Evolutionary conservation across 2,329 filamentous ascomycete genomes (phyloP).

Genomic region (Colletotrichum karsti): DNA sequence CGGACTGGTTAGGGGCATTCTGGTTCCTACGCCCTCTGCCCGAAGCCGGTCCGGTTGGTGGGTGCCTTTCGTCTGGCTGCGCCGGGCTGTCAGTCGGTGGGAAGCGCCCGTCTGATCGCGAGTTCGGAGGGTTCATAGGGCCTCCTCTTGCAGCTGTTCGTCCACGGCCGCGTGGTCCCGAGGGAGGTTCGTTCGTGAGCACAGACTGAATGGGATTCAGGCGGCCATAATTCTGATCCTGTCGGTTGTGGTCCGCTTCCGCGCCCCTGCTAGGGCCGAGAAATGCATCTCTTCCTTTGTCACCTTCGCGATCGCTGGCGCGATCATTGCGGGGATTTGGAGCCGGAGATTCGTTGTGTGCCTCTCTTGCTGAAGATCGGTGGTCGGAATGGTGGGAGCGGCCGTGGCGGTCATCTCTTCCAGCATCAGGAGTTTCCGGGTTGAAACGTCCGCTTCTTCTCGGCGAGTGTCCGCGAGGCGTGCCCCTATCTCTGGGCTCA

Average conservation of each 20-base stretch:
- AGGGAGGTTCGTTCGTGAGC: slow-evolving; percentile 54
- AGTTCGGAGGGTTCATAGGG: slow-evolving; percentile 44
- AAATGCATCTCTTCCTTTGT: slow-evolving; percentile 54
- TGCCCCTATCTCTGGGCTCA: slow-evolving; percentile 40
- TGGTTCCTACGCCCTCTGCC: slow-evolving; percentile 49
- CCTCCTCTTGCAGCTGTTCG: slow-evolving; percentile 49
- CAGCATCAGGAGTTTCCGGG: slow-evolving; percentile 44
- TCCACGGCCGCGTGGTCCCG: slow-evolving; percentile 64
- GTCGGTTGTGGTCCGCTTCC: slow-evolving; percentile 61
- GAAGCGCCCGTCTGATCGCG: slow-evolving; percentile 53
- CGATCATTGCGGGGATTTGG: slow-evolving; percentile 46
- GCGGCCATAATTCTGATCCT: slow-evolving; percentile 71
- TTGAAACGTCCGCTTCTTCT: slow-evolving; percentile 49
- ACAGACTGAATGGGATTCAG: slow-evolving; percentile 61
- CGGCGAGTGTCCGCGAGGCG: slow-evolving; percentile 58
- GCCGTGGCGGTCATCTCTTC: slow-evolving; percentile 56
- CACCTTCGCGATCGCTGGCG: slow-evolving; percentile 44
- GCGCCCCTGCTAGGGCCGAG: slow-evolving; percentile 44
- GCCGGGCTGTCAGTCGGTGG: slow-evolving; percentile 49
- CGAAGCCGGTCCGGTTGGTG: slow-evolving; percentile 62
- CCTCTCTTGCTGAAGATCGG: slow-evolving; percentile 39
- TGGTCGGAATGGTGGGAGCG: slow-evolving; percentile 50
- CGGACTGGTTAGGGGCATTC: slow-evolving; percentile 21
- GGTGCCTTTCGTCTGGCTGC: slow-evolving; percentile 57
- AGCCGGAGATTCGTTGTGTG: slow-evolving; percentile 37